These are phyloP conservation scores for Mucor racemosus DNA, from an alignment of 371 early-diverging fungal genomes.

Conservation along the genomic window DNA sequence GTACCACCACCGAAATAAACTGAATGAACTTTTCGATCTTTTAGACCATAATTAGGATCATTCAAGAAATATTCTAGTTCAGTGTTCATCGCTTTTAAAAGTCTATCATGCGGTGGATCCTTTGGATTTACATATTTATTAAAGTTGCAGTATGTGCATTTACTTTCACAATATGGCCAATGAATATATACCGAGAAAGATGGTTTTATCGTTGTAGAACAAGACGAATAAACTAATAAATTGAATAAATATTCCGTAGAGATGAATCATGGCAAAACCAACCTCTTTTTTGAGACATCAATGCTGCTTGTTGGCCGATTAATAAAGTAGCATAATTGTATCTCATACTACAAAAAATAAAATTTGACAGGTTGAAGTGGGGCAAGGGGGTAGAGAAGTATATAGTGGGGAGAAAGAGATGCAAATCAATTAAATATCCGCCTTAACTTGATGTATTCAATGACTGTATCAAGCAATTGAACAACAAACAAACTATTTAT, in stretches of 20 bases:
- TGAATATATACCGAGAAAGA: conserved; percentile 79
- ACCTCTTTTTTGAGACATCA: conserved; percentile 6
- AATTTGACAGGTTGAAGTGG: background rate
- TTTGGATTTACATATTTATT: conserved; percentile 78
- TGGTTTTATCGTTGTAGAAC: background rate
- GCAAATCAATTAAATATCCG: background rate
- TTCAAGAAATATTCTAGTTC: conserved; percentile 56
- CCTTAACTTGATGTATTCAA: background rate
- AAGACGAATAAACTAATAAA: background rate
- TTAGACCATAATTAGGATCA: conserved; percentile 32
- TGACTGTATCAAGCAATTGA: background rate
- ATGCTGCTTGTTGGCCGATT: background rate
- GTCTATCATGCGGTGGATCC: conserved; percentile 58
- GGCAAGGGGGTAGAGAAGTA: background rate
- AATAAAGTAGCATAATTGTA: background rate
- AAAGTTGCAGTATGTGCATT: conserved; percentile 88
- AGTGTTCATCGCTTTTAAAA: conserved; percentile 53
- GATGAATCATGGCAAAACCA: background rate
- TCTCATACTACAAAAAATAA: background rate
- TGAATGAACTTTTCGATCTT: conserved; percentile 53
- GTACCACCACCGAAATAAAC: conserved; percentile 80
- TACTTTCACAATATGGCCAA: conserved; percentile 86
- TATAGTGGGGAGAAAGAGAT: background rate
- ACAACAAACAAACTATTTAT: background rate
- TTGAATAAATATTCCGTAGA: background rate